Evolutionary conservation across 2,329 filamentous ascomycete species (phyloP).

Genomic region (Colletotrichum tropicicola): DNA sequence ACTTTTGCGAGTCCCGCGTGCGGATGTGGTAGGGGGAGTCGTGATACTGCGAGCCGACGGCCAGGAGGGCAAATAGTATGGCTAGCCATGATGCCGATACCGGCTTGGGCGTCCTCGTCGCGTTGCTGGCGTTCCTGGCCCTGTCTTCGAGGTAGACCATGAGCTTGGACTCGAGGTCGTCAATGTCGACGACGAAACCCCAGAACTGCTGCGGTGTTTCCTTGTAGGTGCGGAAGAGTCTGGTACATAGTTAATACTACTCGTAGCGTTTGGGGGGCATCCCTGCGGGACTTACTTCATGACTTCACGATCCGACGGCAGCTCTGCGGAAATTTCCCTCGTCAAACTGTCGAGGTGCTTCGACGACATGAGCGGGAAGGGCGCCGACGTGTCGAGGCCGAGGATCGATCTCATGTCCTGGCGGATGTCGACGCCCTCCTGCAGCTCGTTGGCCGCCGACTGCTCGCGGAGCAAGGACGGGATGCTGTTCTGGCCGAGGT

Average conservation of each 20-base stretch:
- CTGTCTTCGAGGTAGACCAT: conserved; percentile 74
- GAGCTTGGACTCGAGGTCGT: conserved; percentile 70
- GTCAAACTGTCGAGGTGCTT: conserved; percentile 68
- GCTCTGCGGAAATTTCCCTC: conserved; percentile 67
- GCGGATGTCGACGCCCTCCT: conserved; percentile 65
- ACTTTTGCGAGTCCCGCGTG: conserved; percentile 67
- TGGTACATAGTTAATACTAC: conserved; percentile 43
- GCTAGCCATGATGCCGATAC: conserved; percentile 73
- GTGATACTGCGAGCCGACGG: conserved; percentile 73
- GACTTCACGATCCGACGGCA: conserved; percentile 72
- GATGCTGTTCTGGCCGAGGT: conserved; percentile 74
- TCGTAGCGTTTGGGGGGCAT: too few species aligned
- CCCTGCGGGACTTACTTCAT: conserved; percentile 64
- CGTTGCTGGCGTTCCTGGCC: conserved; percentile 61
- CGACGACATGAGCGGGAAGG: conserved; percentile 73
- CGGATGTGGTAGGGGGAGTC: conserved; percentile 71
- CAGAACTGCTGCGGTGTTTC: conserved; percentile 74
- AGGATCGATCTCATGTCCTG: conserved; percentile 73
- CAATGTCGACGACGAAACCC: conserved; percentile 73
- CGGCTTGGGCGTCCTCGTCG: conserved; percentile 55
- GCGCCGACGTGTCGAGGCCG: conserved; percentile 71
- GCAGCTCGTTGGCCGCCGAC: conserved; percentile 60
- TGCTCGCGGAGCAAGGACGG: conserved; percentile 72
- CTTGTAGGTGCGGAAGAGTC: conserved; percentile 72
- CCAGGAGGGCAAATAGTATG: conserved; percentile 71